Evolutionary conservation across 495 filamentous ascomycete genomes (phyloP).

Genomic region (Hyaloscypha hepaticicola): DNA sequence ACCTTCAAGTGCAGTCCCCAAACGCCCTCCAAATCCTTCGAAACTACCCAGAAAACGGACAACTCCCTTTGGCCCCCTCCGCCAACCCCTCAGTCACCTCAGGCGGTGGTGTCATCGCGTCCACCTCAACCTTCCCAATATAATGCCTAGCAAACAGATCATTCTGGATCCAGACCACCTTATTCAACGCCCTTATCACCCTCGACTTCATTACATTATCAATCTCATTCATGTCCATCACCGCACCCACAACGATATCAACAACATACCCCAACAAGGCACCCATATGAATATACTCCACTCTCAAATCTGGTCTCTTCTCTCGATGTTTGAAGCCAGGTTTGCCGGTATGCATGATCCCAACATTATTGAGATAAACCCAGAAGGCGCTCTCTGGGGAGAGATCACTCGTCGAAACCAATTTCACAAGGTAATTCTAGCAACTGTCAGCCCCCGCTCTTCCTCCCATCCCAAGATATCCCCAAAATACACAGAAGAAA

Average conservation of each 20-base stretch:
- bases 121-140: constrained; percentile 8
- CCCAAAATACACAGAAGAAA: background rate
- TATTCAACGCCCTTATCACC: constrained; percentile 40
- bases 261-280: constrained; percentile 39
- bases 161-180: constrained; percentile 71
- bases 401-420: constrained; percentile 29
- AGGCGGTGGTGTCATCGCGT: background rate
- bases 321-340: constrained; percentile 40
- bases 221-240: constrained; percentile 33
- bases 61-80: background rate
- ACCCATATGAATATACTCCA: constrained; percentile 40
- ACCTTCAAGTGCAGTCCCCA: background rate
- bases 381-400: constrained; percentile 23
- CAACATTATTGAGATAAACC: constrained; percentile 44
- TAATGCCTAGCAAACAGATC: constrained; percentile 57
- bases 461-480: background rate
- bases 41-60: constrained; percentile 15
- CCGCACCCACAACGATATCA: constrained; percentile 36
- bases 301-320: constrained; percentile 36
- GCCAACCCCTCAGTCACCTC: background rate
- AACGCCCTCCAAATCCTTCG: background rate
- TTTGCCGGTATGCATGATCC: constrained; percentile 41
- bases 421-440: constrained; percentile 32
- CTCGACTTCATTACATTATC: constrained; percentile 22
- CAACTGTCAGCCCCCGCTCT: background rate